These are phyloP conservation scores for Closterium sp. DNA, from an alignment of 139 green algal genomes.

Conservation along the genomic window DNA sequence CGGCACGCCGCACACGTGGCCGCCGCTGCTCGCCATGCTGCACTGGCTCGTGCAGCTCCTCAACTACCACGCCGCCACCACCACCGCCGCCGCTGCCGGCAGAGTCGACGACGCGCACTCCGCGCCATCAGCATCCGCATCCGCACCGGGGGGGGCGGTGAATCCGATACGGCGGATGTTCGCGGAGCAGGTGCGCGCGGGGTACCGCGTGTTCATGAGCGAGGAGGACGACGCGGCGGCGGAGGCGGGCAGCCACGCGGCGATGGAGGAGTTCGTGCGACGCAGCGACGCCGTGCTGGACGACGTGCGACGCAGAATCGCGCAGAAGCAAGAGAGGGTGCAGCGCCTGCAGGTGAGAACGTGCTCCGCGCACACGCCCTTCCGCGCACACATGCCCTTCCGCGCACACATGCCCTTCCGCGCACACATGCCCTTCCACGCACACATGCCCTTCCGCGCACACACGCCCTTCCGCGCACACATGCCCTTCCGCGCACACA, in stretches of 20 bases:
- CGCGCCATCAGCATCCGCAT: conserved; percentile 41
- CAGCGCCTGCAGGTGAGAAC: background rate
- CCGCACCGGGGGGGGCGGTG: background rate
- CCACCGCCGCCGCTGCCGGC: no score
- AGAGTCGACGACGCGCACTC: conserved; percentile 63
- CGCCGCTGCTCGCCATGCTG: conserved; percentile 77
- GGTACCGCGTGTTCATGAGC: conserved; percentile 74
- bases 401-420: no score
- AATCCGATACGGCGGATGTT: background rate
- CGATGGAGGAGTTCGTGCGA: background rate
- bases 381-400: no score
- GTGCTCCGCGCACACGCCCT: no score
- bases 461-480: no score
- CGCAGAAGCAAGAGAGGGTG: background rate
- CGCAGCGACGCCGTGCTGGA: background rate
- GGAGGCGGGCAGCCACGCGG: background rate
- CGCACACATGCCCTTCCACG: no score
- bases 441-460: no score
- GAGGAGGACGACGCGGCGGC: background rate
- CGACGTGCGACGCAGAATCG: background rate
- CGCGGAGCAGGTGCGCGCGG: conserved; percentile 62
- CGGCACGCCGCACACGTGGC: conserved; percentile 89
- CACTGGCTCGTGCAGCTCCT: conserved; percentile 90
- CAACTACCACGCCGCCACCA: conserved; percentile 73
- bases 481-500: no score